These are phyloP conservation scores for Knoxia roxburghii DNA, from an alignment of 257 asterid species.

Conservation along the genomic window DNA sequence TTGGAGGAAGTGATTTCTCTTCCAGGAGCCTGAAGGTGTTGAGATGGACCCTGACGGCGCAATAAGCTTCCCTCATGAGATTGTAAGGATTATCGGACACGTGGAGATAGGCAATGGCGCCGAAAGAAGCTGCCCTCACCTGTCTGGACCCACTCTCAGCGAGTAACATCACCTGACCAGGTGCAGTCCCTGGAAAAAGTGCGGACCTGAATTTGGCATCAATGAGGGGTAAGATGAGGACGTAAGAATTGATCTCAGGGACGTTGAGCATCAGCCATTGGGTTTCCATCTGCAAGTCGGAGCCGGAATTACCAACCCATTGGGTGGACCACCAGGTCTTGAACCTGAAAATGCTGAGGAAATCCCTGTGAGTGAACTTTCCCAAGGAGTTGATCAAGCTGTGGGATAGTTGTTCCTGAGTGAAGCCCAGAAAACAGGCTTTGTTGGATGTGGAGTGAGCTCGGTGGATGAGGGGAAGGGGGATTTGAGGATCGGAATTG, in stretches of 20 bases:
- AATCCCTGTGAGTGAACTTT: slow-evolving; percentile 45
- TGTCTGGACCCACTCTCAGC: slow-evolving; percentile 64
- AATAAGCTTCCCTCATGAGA: slow-evolving; percentile 62
- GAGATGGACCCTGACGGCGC: slow-evolving; percentile 55
- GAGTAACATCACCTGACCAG: slow-evolving; percentile 41
- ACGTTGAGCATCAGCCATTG: slow-evolving; percentile 65
- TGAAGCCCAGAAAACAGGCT: slow-evolving; percentile 67
- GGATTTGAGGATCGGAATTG: slow-evolving; percentile 24
- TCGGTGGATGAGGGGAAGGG: slow-evolving; percentile 35
- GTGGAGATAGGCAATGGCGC: slow-evolving; percentile 50
- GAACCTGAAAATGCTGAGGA: slow-evolving; percentile 74
- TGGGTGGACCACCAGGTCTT: slow-evolving; percentile 91
- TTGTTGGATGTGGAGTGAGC: slow-evolving; percentile 36
- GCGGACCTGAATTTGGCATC: slow-evolving; percentile 64
- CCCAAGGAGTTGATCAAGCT: slow-evolving; percentile 54
- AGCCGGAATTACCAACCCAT: slow-evolving; percentile 64
- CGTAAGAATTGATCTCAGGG: slow-evolving; percentile 50
- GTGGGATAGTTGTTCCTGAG: slow-evolving; percentile 33
- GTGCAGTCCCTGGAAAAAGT: slow-evolving; percentile 51
- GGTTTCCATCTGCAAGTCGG: slow-evolving; percentile 70
- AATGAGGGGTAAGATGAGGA: slow-evolving; percentile 47
- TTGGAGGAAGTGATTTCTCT: slow-evolving; percentile 55
- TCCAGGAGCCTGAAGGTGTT: slow-evolving; percentile 57
- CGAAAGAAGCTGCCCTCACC: slow-evolving; percentile 34
- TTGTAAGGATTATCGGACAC: slow-evolving; percentile 63